Base-by-base conservation (phyloP, 208 protist species). In the Porcisia deanei region DNA sequence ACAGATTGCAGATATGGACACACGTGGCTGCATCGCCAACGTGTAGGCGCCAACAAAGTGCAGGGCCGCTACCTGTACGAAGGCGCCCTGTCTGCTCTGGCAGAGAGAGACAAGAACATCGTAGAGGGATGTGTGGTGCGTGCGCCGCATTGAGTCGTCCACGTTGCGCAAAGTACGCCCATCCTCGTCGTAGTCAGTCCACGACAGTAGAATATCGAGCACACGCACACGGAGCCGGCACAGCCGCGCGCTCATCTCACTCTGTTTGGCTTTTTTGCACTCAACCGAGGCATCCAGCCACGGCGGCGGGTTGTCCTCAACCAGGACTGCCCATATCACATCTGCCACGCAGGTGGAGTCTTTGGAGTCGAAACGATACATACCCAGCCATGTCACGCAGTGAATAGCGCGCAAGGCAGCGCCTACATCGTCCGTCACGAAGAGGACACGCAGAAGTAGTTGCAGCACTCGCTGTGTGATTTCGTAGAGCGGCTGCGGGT, bases 151-250 rank as follows among this genome's bases (percentile, higher is more conserved):
- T 20, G 65, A 72, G 55, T 91, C 86, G 65, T 97, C 93, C 4
- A 95, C 68, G 75, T 93, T 91, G 45, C 88, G 84, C 74, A 97
- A 81, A 39, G 93, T 97, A 5, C 80, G 84, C 3, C 70, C 81
- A 4, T 92, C 85, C 25, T 76, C 67, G 71, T 97, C 93, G 80
- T 97, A 93, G 75, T 97, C 93, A 41, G 83, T 94, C 57, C 71
- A 80, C 3, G 84, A 79, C n/a, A 97, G 85, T 25, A 97, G 58
- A n/a, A 97, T 80, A 63, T 97, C 91, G 14, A 97, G 80, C 49
- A 93, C 20, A 14, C 91, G 85, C 41, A 89, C 75, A 39, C 90
- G 89, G 25, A 90, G 54, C 0, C 82, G 87, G 34, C 43, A 73
- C 4, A 85, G 9, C 20, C 72, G 68, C 37, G 64, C 69, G 6